phyloP scores from a whole-genome alignment of 2,329 filamentous ascomycete genomes.

The Botrytis cinerea region DNA sequence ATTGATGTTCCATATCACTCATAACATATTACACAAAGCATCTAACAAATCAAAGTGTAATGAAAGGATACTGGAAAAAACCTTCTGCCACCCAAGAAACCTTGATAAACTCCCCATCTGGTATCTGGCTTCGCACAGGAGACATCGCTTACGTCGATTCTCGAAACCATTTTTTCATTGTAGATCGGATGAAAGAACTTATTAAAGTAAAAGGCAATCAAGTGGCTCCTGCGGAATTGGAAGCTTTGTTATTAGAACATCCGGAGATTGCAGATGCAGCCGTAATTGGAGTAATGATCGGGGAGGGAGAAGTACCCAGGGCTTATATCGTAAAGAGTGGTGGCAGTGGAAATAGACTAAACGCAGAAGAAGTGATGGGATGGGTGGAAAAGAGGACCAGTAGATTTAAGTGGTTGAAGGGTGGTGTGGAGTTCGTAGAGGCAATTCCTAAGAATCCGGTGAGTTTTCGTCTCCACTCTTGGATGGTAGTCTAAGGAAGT shows the following conservation, averaged over 20 bases:
- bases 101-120: slow-evolving; percentile 67
- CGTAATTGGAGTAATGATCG: slow-evolving; percentile 48
- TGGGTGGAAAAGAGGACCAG: slow-evolving; percentile 62
- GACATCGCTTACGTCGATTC: slow-evolving; percentile 65
- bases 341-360: slow-evolving; percentile 38
- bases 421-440: slow-evolving; percentile 66
- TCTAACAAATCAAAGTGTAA: slow-evolving; percentile 45
- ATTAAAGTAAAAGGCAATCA: slow-evolving; percentile 54
- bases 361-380: slow-evolving; percentile 51
- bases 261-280: slow-evolving; percentile 47
- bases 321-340: slow-evolving; percentile 55
- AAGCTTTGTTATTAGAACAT: slow-evolving; percentile 48
- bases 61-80: slow-evolving; percentile 60
- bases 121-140: slow-evolving; percentile 64
- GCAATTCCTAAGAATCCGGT: slow-evolving; percentile 68
- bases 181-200: slow-evolving; percentile 59
- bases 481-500: background rate
- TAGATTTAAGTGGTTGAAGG: slow-evolving; percentile 66
- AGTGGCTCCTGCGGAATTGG: slow-evolving; percentile 52
- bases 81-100: slow-evolving; percentile 60
- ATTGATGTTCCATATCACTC: too few relatives aligned
- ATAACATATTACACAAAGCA: background rate
- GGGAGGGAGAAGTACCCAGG: slow-evolving; percentile 54
- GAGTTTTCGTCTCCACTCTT: slow-evolving; percentile 13
- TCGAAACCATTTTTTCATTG: slow-evolving; percentile 82